phyloP scores from a whole-genome alignment of 192 early-diverging fungal species.

The Coemansia sp. region DNA sequence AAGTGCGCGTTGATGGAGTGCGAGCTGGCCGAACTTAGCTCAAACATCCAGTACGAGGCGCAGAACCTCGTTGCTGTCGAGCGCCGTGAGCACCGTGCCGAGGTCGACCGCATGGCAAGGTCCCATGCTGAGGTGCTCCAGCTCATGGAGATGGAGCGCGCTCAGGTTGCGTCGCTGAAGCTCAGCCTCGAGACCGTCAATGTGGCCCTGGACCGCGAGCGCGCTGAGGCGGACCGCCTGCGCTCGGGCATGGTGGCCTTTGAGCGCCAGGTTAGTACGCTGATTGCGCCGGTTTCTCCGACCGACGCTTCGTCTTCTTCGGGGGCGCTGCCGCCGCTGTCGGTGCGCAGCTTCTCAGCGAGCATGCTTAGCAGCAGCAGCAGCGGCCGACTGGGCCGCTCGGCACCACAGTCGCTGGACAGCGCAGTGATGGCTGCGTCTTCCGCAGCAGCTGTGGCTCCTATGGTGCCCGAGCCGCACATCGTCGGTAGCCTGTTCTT shows the following conservation, averaged over 20 bases:
- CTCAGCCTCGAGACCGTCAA: slow-evolving; percentile 32
- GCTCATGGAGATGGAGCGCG: slow-evolving; percentile 46
- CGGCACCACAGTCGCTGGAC: slow-evolving; percentile 9
- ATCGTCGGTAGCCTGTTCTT: slow-evolving; percentile 34
- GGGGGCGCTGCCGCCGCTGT: neutral
- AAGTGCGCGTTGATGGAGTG: slow-evolving; percentile 51
- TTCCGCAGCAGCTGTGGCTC: neutral
- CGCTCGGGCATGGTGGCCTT: slow-evolving; percentile 27
- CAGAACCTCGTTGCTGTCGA: slow-evolving; percentile 46
- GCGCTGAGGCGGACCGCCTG: slow-evolving; percentile 22
- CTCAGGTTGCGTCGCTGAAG: slow-evolving; percentile 40
- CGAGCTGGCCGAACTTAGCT: slow-evolving; percentile 51
- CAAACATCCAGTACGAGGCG: slow-evolving; percentile 47
- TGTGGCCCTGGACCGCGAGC: slow-evolving; percentile 26
- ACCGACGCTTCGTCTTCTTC: neutral
- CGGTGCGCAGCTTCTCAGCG: neutral
- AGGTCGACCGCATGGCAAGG: slow-evolving; percentile 25
- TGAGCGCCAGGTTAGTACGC: slow-evolving; percentile 25
- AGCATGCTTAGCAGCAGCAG: neutral
- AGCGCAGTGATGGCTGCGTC: neutral
- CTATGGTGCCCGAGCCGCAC: slow-evolving; percentile 18
- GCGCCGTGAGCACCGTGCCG: slow-evolving; percentile 35
- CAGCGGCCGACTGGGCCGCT: neutral
- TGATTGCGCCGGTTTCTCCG: neutral
- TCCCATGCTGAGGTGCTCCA: slow-evolving; percentile 28